Evolutionary conservation across 2,329 filamentous ascomycete genomes (phyloP), one percentile per base, ranked within the genome.

Genomic region (Sarocladium oryzae): DNA sequence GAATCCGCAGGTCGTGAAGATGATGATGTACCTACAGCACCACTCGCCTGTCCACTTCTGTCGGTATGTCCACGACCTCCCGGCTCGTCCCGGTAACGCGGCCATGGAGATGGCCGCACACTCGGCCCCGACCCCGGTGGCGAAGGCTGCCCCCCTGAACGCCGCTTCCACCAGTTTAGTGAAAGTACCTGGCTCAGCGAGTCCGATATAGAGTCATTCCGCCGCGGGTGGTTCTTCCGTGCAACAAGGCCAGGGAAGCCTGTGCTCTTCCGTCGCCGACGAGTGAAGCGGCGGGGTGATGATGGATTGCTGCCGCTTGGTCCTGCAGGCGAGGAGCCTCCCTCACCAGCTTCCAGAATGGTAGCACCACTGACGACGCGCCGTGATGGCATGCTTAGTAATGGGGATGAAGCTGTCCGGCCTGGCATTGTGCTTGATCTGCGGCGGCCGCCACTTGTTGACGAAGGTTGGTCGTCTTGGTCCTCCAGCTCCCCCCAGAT

Each of bases 401-500:
- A 61, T 3, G 71, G 70, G 1, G 69, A 66, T 5, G 65, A 66
- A 49, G 76, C 73, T 30, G 58, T 63, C 16, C 64, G 60, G 1
- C 61, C 65, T 1, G 77, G 75, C 32, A 80, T 53, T 2, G 77
- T 79, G 51, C 68, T 75, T 10, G 77, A 77, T 13, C 77, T 72
- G 21, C 68, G 63, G 41, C 75, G 69, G 37, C 61, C 65, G 3
- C 64, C 43, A 18, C 30, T 20, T 4, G 46, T 49, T 4, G 69
- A 65, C 49, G 70, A 69, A 52, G 65, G 69, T 26, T 69, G 65
- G 18, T 70, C 67, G 49, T 81, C 78, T 36, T 86, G 82, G 59
- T 95, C 90, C 61, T 93, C 85, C 13, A 96, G 75, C 64, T 95
- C 89, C 52, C 84, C 87, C 90, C 89, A 95, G 28, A 95, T 93